These are phyloP conservation scores for Alternaria angustiovoidea DNA, from an alignment of 2,329 filamentous ascomycete genomes.

Conservation along the genomic window DNA sequence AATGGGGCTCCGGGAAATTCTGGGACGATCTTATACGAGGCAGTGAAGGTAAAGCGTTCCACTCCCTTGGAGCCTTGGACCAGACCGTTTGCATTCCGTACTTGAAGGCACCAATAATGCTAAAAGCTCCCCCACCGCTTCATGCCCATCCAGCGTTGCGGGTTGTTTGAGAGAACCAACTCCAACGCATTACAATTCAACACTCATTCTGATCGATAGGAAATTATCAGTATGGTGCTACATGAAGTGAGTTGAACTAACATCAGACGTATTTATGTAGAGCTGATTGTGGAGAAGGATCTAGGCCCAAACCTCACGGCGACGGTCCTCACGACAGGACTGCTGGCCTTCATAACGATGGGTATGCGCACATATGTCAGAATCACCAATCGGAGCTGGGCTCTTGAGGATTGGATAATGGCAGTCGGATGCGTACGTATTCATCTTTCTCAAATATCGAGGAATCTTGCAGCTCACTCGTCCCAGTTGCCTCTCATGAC, in stretches of 20 bases:
- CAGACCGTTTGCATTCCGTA: neutral
- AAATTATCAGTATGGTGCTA: conserved; percentile 6
- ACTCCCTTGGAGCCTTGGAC: neutral
- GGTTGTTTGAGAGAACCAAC: neutral
- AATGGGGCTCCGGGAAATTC: neutral
- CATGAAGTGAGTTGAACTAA: conserved; percentile 12
- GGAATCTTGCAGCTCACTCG: neutral
- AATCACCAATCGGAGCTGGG: conserved; percentile 31
- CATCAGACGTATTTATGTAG: neutral
- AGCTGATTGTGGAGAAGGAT: conserved; percentile 12
- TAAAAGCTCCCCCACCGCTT: neutral
- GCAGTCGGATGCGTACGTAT: conserved; percentile 8
- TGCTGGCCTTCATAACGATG: conserved; percentile 25
- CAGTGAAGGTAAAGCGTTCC: neutral
- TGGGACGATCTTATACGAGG: neutral
- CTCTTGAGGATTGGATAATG: conserved; percentile 45
- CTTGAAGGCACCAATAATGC: neutral
- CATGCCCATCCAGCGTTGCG: neutral
- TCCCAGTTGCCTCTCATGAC: conserved; percentile 2
- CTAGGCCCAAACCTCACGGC: conserved; percentile 28
- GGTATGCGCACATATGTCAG: conserved; percentile 29
- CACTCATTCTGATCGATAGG: neutral
- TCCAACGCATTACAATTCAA: neutral
- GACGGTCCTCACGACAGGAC: conserved; percentile 24
- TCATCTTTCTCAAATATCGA: neutral